phyloP scores from a whole-genome alignment of 192 early-diverging fungal species.

The Chytriomyces sp. region DNA sequence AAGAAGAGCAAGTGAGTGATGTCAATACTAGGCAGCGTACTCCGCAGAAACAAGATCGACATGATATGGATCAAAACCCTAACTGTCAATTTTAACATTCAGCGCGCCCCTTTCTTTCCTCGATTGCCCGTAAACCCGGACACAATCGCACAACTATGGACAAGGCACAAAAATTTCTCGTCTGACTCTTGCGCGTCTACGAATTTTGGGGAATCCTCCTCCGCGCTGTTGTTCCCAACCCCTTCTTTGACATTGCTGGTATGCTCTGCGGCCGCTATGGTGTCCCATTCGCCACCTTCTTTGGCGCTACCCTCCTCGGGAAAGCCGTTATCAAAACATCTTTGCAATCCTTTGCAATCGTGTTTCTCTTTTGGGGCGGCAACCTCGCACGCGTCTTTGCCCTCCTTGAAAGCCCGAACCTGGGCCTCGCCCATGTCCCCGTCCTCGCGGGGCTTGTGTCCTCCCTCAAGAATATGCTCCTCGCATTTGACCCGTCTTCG shows the following conservation, averaged over 20 bases:
- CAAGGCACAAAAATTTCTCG: constrained; percentile 64
- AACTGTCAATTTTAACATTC: too few species aligned
- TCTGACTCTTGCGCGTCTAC: constrained; percentile 70
- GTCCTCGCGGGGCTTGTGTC: too few species aligned
- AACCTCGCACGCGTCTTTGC: too few species aligned
- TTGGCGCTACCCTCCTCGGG: constrained; percentile 92
- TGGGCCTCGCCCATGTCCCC: too few species aligned
- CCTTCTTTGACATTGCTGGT: constrained; percentile 94
- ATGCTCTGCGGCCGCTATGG: constrained; percentile 92
- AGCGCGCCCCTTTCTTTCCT: too few species aligned
- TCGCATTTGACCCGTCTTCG: too few species aligned
- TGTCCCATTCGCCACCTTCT: constrained; percentile 92
- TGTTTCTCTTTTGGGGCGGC: constrained; percentile 81
- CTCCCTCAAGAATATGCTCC: too few species aligned
- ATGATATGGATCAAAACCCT: too few species aligned
- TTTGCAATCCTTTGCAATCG: constrained; percentile 81
- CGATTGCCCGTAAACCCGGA: constrained; percentile 48
- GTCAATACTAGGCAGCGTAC: too few species aligned
- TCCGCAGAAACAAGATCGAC: too few species aligned
- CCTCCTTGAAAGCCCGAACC: too few species aligned
- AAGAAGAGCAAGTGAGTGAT: too few species aligned
- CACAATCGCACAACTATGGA: constrained; percentile 68
- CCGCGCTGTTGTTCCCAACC: constrained; percentile 94
- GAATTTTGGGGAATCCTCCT: constrained; percentile 91
- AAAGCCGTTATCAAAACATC: constrained; percentile 88